These are phyloP conservation scores for Dioscorea dumetorum DNA, from an alignment of 106 monocot species.

Conservation along the genomic window DNA sequence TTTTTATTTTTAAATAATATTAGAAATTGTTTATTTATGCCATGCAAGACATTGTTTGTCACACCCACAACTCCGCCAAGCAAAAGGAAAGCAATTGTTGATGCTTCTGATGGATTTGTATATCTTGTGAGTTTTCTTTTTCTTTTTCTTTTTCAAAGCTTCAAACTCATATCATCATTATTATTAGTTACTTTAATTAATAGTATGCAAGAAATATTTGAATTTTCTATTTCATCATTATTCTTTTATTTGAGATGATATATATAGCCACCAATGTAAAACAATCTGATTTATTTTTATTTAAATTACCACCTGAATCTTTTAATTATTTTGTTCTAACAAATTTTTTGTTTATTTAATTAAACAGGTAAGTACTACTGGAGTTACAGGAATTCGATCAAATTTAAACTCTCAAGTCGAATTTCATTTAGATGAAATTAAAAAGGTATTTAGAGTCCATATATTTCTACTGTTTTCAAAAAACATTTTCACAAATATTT, in stretches of 20 bases:
- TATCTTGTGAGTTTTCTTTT: constrained; percentile 46
- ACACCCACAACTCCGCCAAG: constrained; percentile 62
- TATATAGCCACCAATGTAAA: background rate
- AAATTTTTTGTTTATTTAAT: background rate
- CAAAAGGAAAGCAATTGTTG: constrained; percentile 55
- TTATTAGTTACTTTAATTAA: background rate
- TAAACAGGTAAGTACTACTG: constrained; percentile 29
- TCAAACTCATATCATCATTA: too few species aligned
- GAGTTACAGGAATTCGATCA: constrained; percentile 40
- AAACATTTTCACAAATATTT: too few species aligned
- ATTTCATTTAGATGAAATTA: constrained; percentile 29
- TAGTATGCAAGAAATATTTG: too few species aligned
- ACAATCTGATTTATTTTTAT: background rate
- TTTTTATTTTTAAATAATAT: background rate
- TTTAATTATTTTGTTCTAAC: background rate
- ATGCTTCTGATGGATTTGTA: constrained; percentile 78
- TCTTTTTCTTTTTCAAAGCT: too few species aligned
- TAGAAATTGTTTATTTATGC: background rate
- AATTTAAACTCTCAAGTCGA: constrained; percentile 24
- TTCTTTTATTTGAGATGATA: background rate
- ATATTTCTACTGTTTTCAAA: background rate
- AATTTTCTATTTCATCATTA: background rate
- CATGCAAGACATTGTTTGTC: constrained; percentile 47
- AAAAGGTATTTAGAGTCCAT: constrained; percentile 19
- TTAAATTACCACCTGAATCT: background rate